A percentile compares a stretch with the other conserved stretches of the same genome.
phyloP scores from a whole-genome alignment of 163 green algal genomes.

The Chlamydomonas reinhardtii region DNA sequence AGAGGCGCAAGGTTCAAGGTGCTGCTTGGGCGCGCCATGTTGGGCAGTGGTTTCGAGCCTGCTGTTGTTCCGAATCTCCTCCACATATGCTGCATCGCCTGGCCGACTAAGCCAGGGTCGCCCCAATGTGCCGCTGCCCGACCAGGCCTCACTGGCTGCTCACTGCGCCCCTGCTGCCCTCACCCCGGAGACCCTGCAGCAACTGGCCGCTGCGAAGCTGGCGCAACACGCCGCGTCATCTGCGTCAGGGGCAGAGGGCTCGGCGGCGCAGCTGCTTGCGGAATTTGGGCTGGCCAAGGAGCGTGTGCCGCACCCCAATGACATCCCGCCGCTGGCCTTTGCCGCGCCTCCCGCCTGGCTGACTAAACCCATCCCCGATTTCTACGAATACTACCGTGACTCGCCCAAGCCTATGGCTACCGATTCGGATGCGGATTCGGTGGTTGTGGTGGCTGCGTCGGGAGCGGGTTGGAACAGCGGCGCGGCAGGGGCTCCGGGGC shows the following conservation, averaged over 20 bases:
- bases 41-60: neutral
- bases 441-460: neutral
- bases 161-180: neutral
- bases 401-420: too few species aligned
- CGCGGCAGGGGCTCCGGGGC: neutral
- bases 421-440: neutral
- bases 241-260: too few species aligned
- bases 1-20: too few species aligned
- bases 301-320: constrained; percentile 1
- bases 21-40: too few species aligned
- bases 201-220: neutral
- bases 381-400: neutral
- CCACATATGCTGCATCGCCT: too few species aligned
- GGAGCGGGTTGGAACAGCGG: neutral
- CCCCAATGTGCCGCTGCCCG: too few species aligned
- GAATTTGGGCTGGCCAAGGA: neutral
- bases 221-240: neutral
- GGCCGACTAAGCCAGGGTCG: too few species aligned
- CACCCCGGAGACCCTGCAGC: neutral
- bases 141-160: neutral
- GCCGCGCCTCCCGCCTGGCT: constrained; percentile 23
- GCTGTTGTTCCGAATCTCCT: too few species aligned
- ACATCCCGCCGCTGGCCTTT: constrained; percentile 13
- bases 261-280: neutral
- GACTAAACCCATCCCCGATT: neutral